A percentile compares a stretch with the other conserved stretches of the same genome.
Evolutionary conservation across 2,329 filamentous ascomycete species (phyloP).

Genomic region (Rutstroemia sp.): DNA sequence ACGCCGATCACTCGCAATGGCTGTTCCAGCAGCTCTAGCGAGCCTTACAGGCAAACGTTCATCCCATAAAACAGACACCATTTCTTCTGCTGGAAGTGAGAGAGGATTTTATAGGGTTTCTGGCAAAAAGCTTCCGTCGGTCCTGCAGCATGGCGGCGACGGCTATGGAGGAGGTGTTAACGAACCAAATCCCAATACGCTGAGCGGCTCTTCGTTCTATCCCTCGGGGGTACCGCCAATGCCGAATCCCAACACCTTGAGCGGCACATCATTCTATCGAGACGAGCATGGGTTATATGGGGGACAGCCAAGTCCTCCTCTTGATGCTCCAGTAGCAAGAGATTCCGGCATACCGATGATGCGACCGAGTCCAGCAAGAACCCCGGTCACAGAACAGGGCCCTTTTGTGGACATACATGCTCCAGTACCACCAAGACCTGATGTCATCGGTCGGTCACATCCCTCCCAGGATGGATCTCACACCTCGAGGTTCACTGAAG

Average conservation of each 20-base stretch:
- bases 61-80: conserved; percentile 27
- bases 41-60: conserved; percentile 33
- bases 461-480: conserved; percentile 38
- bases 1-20: conserved; percentile 36
- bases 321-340: conserved; percentile 21
- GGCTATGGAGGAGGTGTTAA: conserved; percentile 46
- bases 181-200: conserved; percentile 27
- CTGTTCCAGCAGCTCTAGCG: conserved; percentile 43
- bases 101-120: conserved; percentile 58
- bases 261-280: conserved; percentile 45
- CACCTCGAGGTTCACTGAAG: conserved; percentile 39
- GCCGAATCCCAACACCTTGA: conserved; percentile 33
- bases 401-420: conserved; percentile 31
- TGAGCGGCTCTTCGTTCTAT: conserved; percentile 46
- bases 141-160: conserved; percentile 54
- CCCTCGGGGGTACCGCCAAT: conserved; percentile 13
- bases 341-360: conserved; percentile 54
- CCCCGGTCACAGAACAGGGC: conserved; percentile 49
- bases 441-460: conserved; percentile 34
- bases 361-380: conserved; percentile 58
- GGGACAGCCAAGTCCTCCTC: conserved; percentile 26
- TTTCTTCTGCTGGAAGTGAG: conserved; percentile 38
- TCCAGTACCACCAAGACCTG: conserved; percentile 20
- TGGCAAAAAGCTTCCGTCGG: conserved; percentile 56
- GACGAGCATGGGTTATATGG: conserved; percentile 42